Base-by-base conservation (phyloP, 2,329 filamentous ascomycete genomes). In the Trichoderma koningiopsis region DNA sequence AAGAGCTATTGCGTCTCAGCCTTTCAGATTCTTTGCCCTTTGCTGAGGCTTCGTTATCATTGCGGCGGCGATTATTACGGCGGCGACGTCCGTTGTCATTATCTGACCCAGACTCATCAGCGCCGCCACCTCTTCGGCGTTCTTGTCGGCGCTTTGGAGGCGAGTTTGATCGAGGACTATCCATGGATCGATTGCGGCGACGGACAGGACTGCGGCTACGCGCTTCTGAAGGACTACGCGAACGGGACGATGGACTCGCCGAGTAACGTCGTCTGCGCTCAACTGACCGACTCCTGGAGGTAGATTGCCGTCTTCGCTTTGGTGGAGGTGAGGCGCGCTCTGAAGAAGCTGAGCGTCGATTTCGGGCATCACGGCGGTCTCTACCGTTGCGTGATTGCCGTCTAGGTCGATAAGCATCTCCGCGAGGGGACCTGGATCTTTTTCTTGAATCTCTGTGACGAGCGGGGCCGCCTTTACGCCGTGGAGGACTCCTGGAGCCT, bases 231-330 rank as follows among this genome's bases (percentile, higher is more conserved):
- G 76, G 76, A 56, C 79, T 81, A 63, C 80, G 78, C 7, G 82
- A 83, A 68, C 79, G 78, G 4, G 83, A 83, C n/a, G 81, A 80
- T 40, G 80, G 80, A 8, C 74, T 75, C 59, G 76, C 76, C 4
- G 77, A 78, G 31, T 76, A 73, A 27, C 79, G 76, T 72, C 81
- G 81, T 35, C 80, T 79, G 70, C 76, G 79, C 67, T 72, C 79
- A 70, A 73, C 81, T 70, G 85, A 86, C 24, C 83, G 81, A 71
- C 84, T 86, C 43, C 80, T 79, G 5, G 84, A 86, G 16, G 78
- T 77, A 4, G 85, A 85, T 68, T 84, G 83, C 68, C 85, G 82
- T 40, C 85, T 82, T 58, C 85, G 81, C 72, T 88, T 88, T 2
- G 81, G 78, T 5, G 79, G 76, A 6, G 83, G 84, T 7, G 84